Conservation (phyloP, 2,329 filamentous ascomycete species). For the Cercospora brassicicola region DNA sequence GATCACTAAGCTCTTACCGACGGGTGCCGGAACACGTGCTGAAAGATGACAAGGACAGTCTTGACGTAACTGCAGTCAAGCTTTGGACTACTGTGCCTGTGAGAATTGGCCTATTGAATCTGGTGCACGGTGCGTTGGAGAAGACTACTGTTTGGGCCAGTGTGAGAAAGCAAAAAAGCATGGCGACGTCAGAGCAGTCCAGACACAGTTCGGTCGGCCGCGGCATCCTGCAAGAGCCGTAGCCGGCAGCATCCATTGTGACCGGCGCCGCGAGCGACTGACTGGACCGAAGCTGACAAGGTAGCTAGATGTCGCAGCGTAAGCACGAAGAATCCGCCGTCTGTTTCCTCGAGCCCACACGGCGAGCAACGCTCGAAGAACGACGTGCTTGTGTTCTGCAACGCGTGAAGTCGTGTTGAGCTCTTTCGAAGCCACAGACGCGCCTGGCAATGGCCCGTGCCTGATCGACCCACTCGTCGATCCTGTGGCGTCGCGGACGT, state of each 20-base stretch:
- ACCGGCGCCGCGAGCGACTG: neutral
- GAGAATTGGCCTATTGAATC: neutral
- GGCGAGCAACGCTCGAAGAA: neutral
- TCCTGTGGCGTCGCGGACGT: neutral
- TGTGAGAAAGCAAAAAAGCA: neutral
- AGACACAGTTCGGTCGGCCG: neutral
- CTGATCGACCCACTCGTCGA: neutral
- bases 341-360: neutral
- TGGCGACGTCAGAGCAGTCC: neutral
- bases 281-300: neutral
- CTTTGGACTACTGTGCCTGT: neutral
- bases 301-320: neutral
- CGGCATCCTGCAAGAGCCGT: slow-evolving; percentile 3
- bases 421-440: neutral
- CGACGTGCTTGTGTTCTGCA: neutral
- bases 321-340: neutral
- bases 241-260: neutral
- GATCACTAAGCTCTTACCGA: neutral
- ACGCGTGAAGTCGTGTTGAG: neutral
- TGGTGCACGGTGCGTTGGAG: neutral
- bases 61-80: neutral
- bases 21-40: neutral
- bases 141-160: neutral
- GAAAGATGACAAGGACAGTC: neutral
- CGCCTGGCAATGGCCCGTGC: neutral